Base-by-base conservation (phyloP, 345 rosid species). In the Crucihimalaya himalaica region DNA sequence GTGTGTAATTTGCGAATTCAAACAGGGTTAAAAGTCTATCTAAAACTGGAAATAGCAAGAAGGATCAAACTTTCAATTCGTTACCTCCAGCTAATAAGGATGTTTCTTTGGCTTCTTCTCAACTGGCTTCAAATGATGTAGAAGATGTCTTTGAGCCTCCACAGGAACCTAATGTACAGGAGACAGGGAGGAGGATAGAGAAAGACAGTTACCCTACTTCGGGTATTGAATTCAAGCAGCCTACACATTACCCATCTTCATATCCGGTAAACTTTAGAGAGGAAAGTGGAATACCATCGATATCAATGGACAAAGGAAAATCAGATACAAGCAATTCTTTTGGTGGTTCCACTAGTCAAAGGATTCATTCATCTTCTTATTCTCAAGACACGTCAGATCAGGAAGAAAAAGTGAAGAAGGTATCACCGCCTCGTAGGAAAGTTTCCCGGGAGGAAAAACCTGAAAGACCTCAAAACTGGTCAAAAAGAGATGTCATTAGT, bases 11-110 rank as follows among this genome's bases (percentile, higher is more conserved):
- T 53, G 55, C 66, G 14, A 34, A 72, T 81, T 72, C 73, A 70
- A 57, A 74, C 89, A 91, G 97, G 85, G 98, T 91, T 68, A 94
- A 94, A 83, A 91, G 98, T 87, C 89, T 94, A 54, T 91, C 98
- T 19, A 94, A 88, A 85, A 80, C 88, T 81, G 96, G 96, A 65
- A 89, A 89, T 74, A 63, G 82, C 35, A 94, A 78, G 78, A 91
- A 91, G 84, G 98, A 94, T 68, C 91, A 80, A 79, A 74, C 74
- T 59, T 80, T 55, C 47, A 87, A 62, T 83, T 72, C 86, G 63
- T 61, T 77, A 63, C 85, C 84, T 13, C 77, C 77, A 54, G 67
- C 72, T 52, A 88, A 21, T 43, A 91, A 83, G 81, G 96, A 91
- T 79, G 80, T 62, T 48, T 74, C 85, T 40, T 81, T 87, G 19